These are phyloP conservation scores for Pleurotus tuoliensis DNA, from an alignment of 768 basidiomycete genomes.

Conservation along the genomic window DNA sequence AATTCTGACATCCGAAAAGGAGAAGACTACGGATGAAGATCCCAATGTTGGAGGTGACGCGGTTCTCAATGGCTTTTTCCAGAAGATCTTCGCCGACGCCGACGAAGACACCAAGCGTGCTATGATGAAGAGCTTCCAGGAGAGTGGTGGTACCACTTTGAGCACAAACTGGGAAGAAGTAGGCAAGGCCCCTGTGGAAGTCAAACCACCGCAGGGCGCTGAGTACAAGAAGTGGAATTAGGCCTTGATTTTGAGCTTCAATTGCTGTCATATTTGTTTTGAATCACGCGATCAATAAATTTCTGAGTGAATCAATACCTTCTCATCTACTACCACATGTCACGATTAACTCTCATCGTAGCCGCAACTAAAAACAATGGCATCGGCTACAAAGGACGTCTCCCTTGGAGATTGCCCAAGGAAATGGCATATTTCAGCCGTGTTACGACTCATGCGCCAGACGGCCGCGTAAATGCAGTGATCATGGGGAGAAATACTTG, in stretches of 20 bases:
- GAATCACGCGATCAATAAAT: slow-evolving; percentile 1
- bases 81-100: slow-evolving; percentile 85
- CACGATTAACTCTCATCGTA: slow-evolving; percentile 84
- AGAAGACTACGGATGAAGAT: slow-evolving; percentile 67
- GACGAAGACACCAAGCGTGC: slow-evolving; percentile 90
- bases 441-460: slow-evolving; percentile 61
- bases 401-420: slow-evolving; percentile 87
- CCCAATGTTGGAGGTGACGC: slow-evolving; percentile 89
- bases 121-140: slow-evolving; percentile 97
- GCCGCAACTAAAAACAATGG: slow-evolving; percentile 86
- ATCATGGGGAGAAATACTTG: slow-evolving; percentile 97
- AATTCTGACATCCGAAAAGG: slow-evolving; percentile 66
- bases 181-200: slow-evolving; percentile 59
- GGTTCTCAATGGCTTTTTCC: slow-evolving; percentile 85
- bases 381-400: slow-evolving; percentile 69
- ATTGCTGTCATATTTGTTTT: neutral
- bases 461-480: slow-evolving; percentile 63
- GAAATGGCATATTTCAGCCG: slow-evolving; percentile 94
- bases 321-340: slow-evolving; percentile 40
- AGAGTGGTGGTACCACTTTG: slow-evolving; percentile 92
- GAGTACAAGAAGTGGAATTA: slow-evolving; percentile 81
- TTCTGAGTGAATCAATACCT: neutral
- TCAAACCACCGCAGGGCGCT: slow-evolving; percentile 80
- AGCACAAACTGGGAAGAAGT: slow-evolving; percentile 97
- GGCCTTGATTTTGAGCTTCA: slow-evolving; percentile 8